These are phyloP conservation scores for maize (Zea mays) DNA, from an alignment of 176 grass and related monocot species.

Conservation along the genomic window DNA sequence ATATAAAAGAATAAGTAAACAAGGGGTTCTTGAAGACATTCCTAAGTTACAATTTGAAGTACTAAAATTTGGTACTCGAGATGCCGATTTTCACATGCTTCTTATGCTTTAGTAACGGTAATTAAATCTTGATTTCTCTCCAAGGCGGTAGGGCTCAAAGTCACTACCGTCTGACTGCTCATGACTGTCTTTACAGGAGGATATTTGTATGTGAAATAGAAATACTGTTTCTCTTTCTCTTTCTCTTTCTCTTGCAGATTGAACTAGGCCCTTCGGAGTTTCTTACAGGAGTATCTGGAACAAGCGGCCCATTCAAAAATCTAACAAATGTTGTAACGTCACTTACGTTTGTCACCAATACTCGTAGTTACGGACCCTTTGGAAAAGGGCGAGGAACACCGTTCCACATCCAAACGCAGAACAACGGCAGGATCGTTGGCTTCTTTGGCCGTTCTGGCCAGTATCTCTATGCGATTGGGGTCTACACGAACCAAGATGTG, in stretches of 20 bases:
- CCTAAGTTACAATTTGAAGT: too few relatives aligned
- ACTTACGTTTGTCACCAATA: background rate
- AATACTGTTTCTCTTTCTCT: background rate
- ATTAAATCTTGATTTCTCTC: too few relatives aligned
- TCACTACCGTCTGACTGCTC: background rate
- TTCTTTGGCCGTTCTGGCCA: background rate
- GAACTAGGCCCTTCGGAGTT: background rate
- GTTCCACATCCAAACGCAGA: background rate
- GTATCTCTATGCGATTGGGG: background rate
- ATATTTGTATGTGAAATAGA: background rate
- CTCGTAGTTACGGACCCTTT: background rate
- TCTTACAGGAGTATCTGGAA: background rate
- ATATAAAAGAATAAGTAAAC: too few relatives aligned
- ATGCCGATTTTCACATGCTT: too few relatives aligned
- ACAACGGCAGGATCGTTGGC: background rate
- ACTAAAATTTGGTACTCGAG: too few relatives aligned
- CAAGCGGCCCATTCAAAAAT: background rate
- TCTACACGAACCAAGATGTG: background rate
- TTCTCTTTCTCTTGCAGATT: background rate
- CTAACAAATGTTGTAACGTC: background rate
- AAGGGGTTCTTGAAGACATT: too few relatives aligned
- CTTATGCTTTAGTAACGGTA: too few relatives aligned
- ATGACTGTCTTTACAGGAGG: background rate
- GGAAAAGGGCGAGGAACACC: background rate
- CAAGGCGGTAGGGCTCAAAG: too few relatives aligned